Conservation (phyloP, 2,329 filamentous ascomycete genomes). For the Fusarium ramigenum region DNA sequence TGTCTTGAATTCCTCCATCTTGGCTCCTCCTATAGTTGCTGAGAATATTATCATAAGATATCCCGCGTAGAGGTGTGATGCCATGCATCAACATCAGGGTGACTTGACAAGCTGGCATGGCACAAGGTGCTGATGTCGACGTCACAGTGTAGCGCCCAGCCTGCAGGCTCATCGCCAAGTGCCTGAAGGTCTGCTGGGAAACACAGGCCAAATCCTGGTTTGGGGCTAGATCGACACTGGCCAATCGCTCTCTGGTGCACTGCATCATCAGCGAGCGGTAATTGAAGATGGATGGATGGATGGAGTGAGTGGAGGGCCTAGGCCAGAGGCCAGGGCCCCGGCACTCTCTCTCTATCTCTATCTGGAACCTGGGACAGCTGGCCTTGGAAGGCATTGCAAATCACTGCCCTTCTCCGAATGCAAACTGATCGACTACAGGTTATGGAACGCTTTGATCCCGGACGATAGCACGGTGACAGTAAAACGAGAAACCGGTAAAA, state of each 20-base stretch:
- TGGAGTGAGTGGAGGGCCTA: not conserved
- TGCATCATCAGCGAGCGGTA: slow-evolving; percentile 12
- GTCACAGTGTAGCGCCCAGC: slow-evolving; percentile 34
- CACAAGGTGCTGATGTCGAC: slow-evolving; percentile 35
- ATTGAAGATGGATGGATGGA: slow-evolving; percentile 3
- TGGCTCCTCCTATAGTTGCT: not conserved
- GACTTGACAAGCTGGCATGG: slow-evolving; percentile 18
- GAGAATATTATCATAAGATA: not conserved
- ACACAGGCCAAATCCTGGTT: slow-evolving; percentile 30
- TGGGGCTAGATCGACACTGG: slow-evolving; percentile 26
- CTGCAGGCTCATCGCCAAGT: slow-evolving; percentile 35
- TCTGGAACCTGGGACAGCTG: not conserved
- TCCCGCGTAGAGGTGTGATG: not conserved
- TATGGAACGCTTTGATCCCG: slow-evolving; percentile 5
- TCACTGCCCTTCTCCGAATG: slow-evolving; percentile 4
- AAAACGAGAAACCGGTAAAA: slow-evolving; percentile 15
- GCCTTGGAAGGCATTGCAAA: slow-evolving; percentile 5
- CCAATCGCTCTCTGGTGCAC: slow-evolving; percentile 9
- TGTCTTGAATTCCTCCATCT: not conserved
- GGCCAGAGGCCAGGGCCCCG: not conserved
- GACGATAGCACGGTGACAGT: slow-evolving; percentile 14
- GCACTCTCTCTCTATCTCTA: not conserved
- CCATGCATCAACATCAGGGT: slow-evolving; percentile 17
- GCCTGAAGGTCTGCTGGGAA: slow-evolving; percentile 28
- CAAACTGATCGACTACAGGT: not conserved